Evolutionary conservation across 495 filamentous ascomycete species (phyloP).

Genomic region (Aspergillus funiculosus): DNA sequence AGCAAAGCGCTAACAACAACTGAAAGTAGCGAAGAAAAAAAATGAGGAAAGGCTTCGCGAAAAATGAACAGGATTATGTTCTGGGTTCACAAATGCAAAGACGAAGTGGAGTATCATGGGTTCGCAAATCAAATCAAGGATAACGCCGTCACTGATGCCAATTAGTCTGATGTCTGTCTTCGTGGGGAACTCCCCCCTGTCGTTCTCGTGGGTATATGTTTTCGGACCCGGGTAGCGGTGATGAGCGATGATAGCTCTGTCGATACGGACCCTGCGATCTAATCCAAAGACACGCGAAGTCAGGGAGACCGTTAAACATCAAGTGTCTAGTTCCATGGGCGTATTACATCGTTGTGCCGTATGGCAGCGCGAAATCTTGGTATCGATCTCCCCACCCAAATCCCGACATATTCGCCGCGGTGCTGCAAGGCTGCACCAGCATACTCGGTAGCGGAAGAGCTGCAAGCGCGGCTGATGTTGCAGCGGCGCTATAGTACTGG

Average conservation of each 20-base stretch:
- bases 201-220: slow-evolving; percentile 27
- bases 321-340: slow-evolving; percentile 23
- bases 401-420: slow-evolving; percentile 56
- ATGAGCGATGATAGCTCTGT: slow-evolving; percentile 13
- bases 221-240: slow-evolving; percentile 17
- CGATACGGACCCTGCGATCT: slow-evolving; percentile 21
- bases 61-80: slow-evolving; percentile 30
- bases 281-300: slow-evolving; percentile 25
- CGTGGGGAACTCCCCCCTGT: slow-evolving; percentile 22
- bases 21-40: slow-evolving; percentile 22
- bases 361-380: slow-evolving; percentile 53
- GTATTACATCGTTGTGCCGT: slow-evolving; percentile 52
- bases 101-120: slow-evolving; percentile 47
- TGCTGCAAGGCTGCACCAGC: slow-evolving; percentile 78
- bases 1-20: slow-evolving; percentile 37
- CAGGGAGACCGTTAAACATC: slow-evolving; percentile 27
- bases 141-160: slow-evolving; percentile 50
- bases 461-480: slow-evolving; percentile 56
- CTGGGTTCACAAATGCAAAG: slow-evolving; percentile 34
- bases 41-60: slow-evolving; percentile 26
- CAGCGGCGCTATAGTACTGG: slow-evolving; percentile 62
- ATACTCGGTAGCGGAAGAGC: slow-evolving; percentile 84
- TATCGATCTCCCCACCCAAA: slow-evolving; percentile 68
- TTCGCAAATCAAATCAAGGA: slow-evolving; percentile 40
- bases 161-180: slow-evolving; percentile 35